Base-by-base conservation (phyloP, 208 protist species). In the Trypanosoma brucei region DNA sequence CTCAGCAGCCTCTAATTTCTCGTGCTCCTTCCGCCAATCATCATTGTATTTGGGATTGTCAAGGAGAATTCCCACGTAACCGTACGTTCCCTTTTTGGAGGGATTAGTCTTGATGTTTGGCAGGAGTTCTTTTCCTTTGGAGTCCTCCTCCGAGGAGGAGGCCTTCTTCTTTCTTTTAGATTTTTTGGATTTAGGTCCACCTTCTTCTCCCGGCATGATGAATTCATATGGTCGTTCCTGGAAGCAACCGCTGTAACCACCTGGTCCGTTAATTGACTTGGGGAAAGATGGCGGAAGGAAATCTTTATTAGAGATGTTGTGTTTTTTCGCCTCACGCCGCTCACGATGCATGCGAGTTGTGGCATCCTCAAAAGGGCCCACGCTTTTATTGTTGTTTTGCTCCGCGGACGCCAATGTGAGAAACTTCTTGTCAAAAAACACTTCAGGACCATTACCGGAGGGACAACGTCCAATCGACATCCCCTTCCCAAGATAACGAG, bases 161-260 rank as follows among this genome's bases (percentile, higher is more conserved):
- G 55, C 57, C 33, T 38, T 22, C 59, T 62, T 74, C 57, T 75
- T 73, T n/a, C 63, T 53, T 5, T 31, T 33, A n/a, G 45, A 7
- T 38, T 37, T 48, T 39, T 84, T 75, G 55, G 78, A 76, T 34
- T 68, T 69, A 60, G 61, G 76, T 6, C 61, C 66, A 42, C 83
- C 75, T 7, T 79, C 75, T 65, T 78, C 79, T 39, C 78, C 78
- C 58, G 84, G 83, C 49, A 80, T 83, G 62, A 90, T 83, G 71
- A 91, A 88, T 66, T 88, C 81, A 65, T 81, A 86, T 9, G 85
- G 79, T 1, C 70, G 68, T 49, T 70, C 64, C 65, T 95, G 88
- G 62, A 95, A 86, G 77, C 84, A 92, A 38, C 88, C 88, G 45
- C 76, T 82, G 80, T 87, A 95, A 70, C 85, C 91, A 35, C 88